phyloP scores from a whole-genome alignment of 2,329 filamentous ascomycete genomes.

The Verticillium nonalfalfae region DNA sequence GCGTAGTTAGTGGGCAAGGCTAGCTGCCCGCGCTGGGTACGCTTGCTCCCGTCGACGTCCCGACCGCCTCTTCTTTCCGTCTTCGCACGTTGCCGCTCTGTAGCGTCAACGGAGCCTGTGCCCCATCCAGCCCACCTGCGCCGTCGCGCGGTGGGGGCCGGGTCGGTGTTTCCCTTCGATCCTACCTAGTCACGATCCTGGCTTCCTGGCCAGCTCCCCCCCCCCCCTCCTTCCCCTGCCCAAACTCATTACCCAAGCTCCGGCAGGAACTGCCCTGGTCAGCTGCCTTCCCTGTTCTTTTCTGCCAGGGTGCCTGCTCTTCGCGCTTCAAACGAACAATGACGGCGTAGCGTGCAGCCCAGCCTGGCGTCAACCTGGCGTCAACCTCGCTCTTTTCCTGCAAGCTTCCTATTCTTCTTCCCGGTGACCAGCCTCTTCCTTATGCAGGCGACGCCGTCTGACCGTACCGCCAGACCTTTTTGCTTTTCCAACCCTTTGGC shows the following conservation, averaged over 20 bases:
- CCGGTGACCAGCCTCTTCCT: neutral
- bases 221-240: neutral
- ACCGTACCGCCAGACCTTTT: constrained; percentile 1
- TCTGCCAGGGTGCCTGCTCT: neutral
- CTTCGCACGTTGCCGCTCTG: neutral
- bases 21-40: neutral
- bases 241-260: neutral
- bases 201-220: neutral
- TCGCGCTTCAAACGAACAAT: neutral
- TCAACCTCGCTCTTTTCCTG: constrained; percentile 8
- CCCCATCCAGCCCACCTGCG: neutral
- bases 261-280: neutral
- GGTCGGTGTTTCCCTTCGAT: neutral
- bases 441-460: neutral
- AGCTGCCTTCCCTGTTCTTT: neutral
- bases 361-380: constrained; percentile 6
- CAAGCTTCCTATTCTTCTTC: neutral
- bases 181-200: neutral
- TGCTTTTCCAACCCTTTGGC: constrained; percentile 6
- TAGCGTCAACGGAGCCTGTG: neutral
- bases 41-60: neutral
- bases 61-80: neutral
- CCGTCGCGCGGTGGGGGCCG: neutral
- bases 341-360: constrained; percentile 7
- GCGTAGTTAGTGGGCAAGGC: neutral